Conservation (phyloP, 1,284 basidiomycete genomes). For the Vanrija sp. region DNA sequence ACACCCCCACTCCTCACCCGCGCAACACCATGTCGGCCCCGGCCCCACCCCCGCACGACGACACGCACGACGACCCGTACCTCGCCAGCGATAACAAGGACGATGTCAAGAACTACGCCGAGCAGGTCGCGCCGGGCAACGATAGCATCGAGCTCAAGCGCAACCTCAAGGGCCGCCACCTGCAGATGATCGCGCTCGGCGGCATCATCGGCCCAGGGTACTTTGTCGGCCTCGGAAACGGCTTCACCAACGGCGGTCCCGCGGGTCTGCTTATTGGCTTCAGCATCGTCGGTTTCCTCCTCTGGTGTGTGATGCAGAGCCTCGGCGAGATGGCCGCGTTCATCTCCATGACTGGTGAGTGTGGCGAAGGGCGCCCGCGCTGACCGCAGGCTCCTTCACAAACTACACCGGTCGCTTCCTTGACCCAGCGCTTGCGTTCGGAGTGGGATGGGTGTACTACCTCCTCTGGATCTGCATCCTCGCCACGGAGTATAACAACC, state of each 20-base stretch:
- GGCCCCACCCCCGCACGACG: no score
- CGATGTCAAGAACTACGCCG: neutral
- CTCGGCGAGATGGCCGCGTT: conserved; percentile 11
- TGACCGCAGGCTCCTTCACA: conserved; percentile 6
- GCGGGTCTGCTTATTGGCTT: conserved; percentile 8
- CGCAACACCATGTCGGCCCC: no score
- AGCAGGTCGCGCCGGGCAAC: neutral
- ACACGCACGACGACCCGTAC: no score
- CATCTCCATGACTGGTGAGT: neutral
- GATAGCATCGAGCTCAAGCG: neutral
- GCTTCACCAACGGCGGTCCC: conserved; percentile 8
- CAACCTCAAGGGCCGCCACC: neutral
- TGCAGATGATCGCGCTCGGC: neutral
- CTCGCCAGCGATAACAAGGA: neutral
- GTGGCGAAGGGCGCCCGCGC: neutral
- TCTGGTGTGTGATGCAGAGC: conserved; percentile 10
- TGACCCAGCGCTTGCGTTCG: conserved; percentile 11
- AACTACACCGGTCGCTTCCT: conserved; percentile 10
- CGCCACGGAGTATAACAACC: neutral
- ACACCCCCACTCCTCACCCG: no score
- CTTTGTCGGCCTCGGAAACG: neutral
- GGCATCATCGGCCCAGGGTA: neutral
- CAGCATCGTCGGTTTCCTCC: conserved; percentile 5
- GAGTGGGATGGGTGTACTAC: conserved; percentile 19
- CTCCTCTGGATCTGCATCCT: conserved; percentile 2